A percentile compares a stretch with the other conserved stretches of the same genome.
phyloP scores from a whole-genome alignment of 2,329 filamentous ascomycete genomes.

The Blumeria hordei region DNA sequence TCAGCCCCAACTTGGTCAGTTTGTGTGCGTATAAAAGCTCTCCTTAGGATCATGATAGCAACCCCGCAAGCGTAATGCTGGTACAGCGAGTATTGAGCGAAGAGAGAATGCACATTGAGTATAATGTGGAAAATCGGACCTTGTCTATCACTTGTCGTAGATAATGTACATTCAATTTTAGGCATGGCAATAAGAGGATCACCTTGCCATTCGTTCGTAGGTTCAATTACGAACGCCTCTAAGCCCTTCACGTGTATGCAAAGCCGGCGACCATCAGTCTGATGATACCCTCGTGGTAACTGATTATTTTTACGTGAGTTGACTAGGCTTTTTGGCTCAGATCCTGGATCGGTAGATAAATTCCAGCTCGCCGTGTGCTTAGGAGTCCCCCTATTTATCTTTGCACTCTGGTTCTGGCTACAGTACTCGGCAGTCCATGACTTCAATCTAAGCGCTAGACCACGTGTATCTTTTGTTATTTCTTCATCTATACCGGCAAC shows the following conservation, averaged over 20 bases:
- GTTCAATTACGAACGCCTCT: constrained; percentile 79
- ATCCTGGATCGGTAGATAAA: constrained; percentile 40
- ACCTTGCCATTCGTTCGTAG: constrained; percentile 56
- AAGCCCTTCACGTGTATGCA: constrained; percentile 61
- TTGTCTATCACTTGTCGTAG: constrained; percentile 63
- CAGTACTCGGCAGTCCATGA: constrained; percentile 77
- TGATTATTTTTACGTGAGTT: constrained; percentile 27
- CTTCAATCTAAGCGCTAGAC: constrained; percentile 67
- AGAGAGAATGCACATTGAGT: constrained; percentile 52
- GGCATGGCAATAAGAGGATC: constrained; percentile 75
- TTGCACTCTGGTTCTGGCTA: constrained; percentile 47
- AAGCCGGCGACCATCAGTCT: constrained; percentile 57
- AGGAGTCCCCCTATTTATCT: constrained; percentile 31
- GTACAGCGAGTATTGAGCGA: constrained; percentile 77
- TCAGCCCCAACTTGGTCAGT: constrained; percentile 21
- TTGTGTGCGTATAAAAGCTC: constrained; percentile 36
- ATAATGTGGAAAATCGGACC: constrained; percentile 76
- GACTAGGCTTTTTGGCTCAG: constrained; percentile 25
- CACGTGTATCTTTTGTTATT: constrained; percentile 60
- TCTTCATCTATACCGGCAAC: constrained; percentile 69
- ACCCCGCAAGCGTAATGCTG: constrained; percentile 77
- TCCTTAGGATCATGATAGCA: constrained; percentile 49
- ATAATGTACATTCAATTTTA: constrained; percentile 65
- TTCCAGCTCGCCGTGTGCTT: constrained; percentile 54
- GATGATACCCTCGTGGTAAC: constrained; percentile 13